Conservation (phyloP, 1,284 basidiomycete genomes). For the Tremellales sp. region DNA sequence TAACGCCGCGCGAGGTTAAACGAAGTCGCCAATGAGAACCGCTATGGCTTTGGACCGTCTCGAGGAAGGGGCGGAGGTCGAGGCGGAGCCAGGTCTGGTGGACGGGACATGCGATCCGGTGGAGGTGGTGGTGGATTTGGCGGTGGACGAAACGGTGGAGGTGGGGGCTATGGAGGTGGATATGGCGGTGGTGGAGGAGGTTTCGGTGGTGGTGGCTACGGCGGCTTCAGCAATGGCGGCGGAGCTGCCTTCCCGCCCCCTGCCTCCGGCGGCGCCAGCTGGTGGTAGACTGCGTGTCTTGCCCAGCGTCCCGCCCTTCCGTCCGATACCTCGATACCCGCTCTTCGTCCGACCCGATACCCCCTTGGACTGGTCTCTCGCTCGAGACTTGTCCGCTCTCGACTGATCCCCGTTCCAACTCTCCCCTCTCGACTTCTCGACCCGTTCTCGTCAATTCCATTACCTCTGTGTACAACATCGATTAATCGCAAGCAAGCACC, state of each 20-base stretch:
- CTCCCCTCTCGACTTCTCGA: slow-evolving; percentile 1
- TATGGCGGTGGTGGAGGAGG: slow-evolving; percentile 56
- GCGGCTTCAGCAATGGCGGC: slow-evolving; percentile 50
- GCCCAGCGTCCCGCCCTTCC: too few relatives aligned
- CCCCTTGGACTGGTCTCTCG: too few relatives aligned
- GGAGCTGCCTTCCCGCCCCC: slow-evolving; percentile 42
- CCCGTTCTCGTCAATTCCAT: slow-evolving; percentile 1
- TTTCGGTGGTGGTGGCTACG: slow-evolving; percentile 55
- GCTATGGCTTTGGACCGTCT: slow-evolving; percentile 60
- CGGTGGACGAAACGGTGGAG: slow-evolving; percentile 29
- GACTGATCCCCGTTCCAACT: neutral
- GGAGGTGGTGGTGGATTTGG: slow-evolving; percentile 24
- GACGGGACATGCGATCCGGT: slow-evolving; percentile 24
- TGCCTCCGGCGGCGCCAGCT: slow-evolving; percentile 47
- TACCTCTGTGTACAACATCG: neutral
- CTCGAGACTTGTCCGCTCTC: too few relatives aligned
- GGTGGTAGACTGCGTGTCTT: slow-evolving; percentile 35
- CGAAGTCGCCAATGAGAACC: slow-evolving; percentile 73
- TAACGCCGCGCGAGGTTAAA: too few relatives aligned
- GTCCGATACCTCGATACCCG: too few relatives aligned
- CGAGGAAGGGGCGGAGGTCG: slow-evolving; percentile 59
- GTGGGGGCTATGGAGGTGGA: slow-evolving; percentile 58
- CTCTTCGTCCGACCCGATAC: too few relatives aligned
- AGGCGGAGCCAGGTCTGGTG: slow-evolving; percentile 38
- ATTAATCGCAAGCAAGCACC: slow-evolving; percentile 1